Percentiles rank a stretch among this genome's conserved stretches.
Conservation (phyloP, 2,329 filamentous ascomycete species). For the Trichoderma atrobrunneum region DNA sequence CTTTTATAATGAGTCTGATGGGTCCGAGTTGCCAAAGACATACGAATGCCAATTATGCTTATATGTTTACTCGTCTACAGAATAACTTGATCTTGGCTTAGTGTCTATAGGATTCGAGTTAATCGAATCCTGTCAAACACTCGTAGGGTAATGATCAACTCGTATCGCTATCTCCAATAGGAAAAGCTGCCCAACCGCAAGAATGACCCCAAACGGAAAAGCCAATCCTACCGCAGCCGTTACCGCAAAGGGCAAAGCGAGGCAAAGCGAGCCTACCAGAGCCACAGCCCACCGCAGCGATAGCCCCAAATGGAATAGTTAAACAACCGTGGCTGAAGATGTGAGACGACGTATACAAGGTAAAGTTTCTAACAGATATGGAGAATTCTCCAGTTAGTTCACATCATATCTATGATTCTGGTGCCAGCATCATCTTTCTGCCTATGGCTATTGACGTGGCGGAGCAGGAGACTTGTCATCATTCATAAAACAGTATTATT, state of each 20-base stretch:
- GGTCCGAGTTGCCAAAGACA: not conserved
- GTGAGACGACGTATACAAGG: not conserved
- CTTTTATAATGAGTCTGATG: not conserved
- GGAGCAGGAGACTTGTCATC: not conserved
- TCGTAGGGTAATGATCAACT: not conserved
- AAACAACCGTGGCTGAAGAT: not conserved
- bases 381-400: not conserved
- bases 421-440: not conserved
- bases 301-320: not conserved
- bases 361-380: not conserved
- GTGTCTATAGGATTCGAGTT: not conserved
- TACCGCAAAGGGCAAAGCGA: not conserved
- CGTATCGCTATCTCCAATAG: not conserved
- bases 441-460: not conserved
- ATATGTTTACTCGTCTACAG: not conserved
- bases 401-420: not conserved
- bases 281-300: not conserved
- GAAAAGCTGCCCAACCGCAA: not conserved
- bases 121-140: not conserved
- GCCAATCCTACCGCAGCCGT: not conserved
- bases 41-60: not conserved
- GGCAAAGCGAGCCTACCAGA: not conserved
- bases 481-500: no score
- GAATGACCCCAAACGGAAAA: not conserved
- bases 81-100: not conserved